Percentiles rank a stretch among this genome's conserved stretches.
These are phyloP conservation scores for Ogataea hybrid DNA, from an alignment of 1,139 yeast species.

Conservation along the genomic window DNA sequence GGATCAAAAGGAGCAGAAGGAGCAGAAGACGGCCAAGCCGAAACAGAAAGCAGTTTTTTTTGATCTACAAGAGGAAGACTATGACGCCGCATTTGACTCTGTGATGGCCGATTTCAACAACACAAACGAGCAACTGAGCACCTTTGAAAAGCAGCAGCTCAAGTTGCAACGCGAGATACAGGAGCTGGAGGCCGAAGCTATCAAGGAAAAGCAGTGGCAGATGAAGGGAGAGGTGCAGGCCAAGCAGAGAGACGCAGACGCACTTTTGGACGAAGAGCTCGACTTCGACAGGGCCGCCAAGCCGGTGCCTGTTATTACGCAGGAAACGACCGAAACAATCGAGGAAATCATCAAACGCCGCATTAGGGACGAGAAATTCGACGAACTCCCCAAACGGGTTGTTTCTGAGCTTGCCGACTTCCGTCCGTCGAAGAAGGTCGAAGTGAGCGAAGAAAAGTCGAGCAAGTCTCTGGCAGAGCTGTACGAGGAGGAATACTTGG, in stretches of 20 bases:
- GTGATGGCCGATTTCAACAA: slow-evolving; percentile 65
- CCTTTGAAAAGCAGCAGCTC: slow-evolving; percentile 81
- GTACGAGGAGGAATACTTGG: slow-evolving; percentile 80
- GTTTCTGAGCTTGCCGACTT: slow-evolving; percentile 63
- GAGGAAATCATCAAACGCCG: slow-evolving; percentile 89
- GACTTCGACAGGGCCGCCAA: slow-evolving; percentile 75
- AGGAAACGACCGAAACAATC: slow-evolving; percentile 77
- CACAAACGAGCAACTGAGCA: slow-evolving; percentile 53
- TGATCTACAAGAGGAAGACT: slow-evolving; percentile 43
- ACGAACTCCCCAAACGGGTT: slow-evolving; percentile 76
- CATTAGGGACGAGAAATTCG: slow-evolving; percentile 71
- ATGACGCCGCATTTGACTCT: slow-evolving; percentile 48
- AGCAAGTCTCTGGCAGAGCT: slow-evolving; percentile 86
- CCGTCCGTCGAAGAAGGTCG: slow-evolving; percentile 47
- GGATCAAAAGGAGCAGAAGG: slow-evolving; percentile 10
- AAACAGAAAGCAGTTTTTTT: slow-evolving; percentile 37
- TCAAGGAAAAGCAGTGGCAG: slow-evolving; percentile 92
- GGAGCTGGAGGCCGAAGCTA: slow-evolving; percentile 78
- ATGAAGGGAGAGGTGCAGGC: slow-evolving; percentile 90
- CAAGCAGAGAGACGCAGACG: slow-evolving; percentile 78
- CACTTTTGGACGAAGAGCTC: slow-evolving; percentile 65
- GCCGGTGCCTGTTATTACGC: slow-evolving; percentile 91
- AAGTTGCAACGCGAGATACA: slow-evolving; percentile 75
- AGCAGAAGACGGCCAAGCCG: slow-evolving; percentile 5
- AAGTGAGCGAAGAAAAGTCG: slow-evolving; percentile 83